A percentile compares a stretch with the other conserved stretches of the same genome.
Evolutionary conservation across 805 yeast genomes (phyloP).

Genomic region (Candida jianshihensis): DNA sequence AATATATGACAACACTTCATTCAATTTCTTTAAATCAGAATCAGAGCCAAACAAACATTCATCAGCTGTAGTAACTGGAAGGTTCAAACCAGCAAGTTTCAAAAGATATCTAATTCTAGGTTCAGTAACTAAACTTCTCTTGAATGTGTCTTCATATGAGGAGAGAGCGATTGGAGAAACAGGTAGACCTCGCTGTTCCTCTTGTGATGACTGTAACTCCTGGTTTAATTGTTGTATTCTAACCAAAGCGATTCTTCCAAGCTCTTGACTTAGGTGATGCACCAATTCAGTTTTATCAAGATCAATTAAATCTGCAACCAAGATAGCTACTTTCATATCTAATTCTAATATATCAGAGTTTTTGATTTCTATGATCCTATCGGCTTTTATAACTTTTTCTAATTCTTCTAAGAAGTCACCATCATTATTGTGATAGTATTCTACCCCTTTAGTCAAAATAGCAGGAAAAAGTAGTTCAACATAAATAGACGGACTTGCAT

Average conservation of each 20-base stretch:
- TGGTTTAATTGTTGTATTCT: slow-evolving; percentile 16
- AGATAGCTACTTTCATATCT: slow-evolving; percentile 43
- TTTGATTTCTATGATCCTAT: slow-evolving; percentile 22
- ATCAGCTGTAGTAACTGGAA: slow-evolving; percentile 34
- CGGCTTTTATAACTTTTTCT: slow-evolving; percentile 9
- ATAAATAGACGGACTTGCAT: slow-evolving; percentile 45
- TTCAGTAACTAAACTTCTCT: slow-evolving; percentile 34
- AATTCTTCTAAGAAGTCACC: slow-evolving; percentile 37
- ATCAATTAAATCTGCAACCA: slow-evolving; percentile 42
- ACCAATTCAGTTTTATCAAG: slow-evolving; percentile 37
- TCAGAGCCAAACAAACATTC: slow-evolving; percentile 31
- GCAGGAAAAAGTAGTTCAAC: slow-evolving; percentile 66
- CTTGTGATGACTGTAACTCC: slow-evolving; percentile 5
- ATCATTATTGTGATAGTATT: slow-evolving; percentile 48
- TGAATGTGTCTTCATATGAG: slow-evolving; percentile 14
- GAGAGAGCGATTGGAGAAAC: slow-evolving; percentile 12
- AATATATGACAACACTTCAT: slow-evolving; percentile 29
- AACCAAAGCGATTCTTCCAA: slow-evolving; percentile 26
- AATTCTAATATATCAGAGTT: slow-evolving; percentile 22
- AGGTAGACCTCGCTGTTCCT: slow-evolving; percentile 2
- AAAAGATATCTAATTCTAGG: slow-evolving; percentile 44
- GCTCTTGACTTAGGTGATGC: slow-evolving; percentile 35
- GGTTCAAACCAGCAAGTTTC: slow-evolving; percentile 36
- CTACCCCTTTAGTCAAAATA: slow-evolving; percentile 36
- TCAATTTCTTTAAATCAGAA: slow-evolving; percentile 26